Evolutionary conservation across 345 rosid species (phyloP), one percentile per base, ranked within the genome.

Genomic region (Moricandia arvensis): DNA sequence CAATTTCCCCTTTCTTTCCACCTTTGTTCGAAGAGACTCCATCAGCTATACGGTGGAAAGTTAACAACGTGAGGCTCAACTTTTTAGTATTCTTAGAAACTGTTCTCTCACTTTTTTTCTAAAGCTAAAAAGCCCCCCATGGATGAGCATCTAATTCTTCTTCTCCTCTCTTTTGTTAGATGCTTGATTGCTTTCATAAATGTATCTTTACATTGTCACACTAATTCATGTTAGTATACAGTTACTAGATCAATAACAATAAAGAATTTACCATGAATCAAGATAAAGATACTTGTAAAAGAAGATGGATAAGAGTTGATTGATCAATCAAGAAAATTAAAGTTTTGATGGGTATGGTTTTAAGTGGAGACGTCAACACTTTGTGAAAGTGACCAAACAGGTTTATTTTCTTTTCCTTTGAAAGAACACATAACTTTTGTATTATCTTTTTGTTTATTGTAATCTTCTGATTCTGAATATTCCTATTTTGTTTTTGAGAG

Each of bases 381-480:
- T 26, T 43, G 11, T 60, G 61, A 45, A 55, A 47, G 38, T 67
- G 73, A 66, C 66, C 43, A 6, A 66, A 21, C 61, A 15, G 8
- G 8, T 12, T 41, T 45, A n/a, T 31, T 15, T 47, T 31, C 11
- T 47, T 11, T 8, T 7, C 24, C 9, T 26, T 75, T 45, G 17
- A 45, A 7, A 5, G 62, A 68, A 9, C 26, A 5, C 51, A 62
- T 33, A 43, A 62, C 57, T 69, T 76, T 69, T 69, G 29, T 62
- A 37, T 76, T 18, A 69, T 69, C 45, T 68, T 49, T 60, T 75
- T 41, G 35, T 61, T 75, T 41, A 27, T 76, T 68, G 70, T 63
- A 62, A 62, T 60, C 75, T 38, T 61, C 16, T 27, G 59, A 43
- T 54, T 62, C 45, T 16, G 54, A 68, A 76, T 69, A 76, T 62